Evolutionary conservation across 2,329 filamentous ascomycete genomes (phyloP).

Genomic region (Chalara sp.): DNA sequence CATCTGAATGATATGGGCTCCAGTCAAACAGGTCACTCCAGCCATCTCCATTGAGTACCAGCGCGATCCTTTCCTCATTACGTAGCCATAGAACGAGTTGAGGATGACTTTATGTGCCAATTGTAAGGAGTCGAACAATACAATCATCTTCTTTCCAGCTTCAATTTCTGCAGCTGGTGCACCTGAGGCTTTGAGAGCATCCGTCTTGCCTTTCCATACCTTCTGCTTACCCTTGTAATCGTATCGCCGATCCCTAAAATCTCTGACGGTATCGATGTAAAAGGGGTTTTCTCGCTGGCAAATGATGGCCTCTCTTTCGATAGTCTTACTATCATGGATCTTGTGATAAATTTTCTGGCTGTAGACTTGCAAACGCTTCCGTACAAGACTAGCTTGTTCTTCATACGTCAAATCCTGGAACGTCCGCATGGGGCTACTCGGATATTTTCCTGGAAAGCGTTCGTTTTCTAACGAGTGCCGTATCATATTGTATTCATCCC

Average conservation of each 20-base stretch:
- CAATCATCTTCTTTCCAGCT: conserved; percentile 96
- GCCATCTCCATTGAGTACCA: conserved; percentile 99
- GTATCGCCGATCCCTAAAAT: conserved; percentile 94
- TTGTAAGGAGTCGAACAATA: conserved; percentile 91
- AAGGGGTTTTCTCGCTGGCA: conserved; percentile 98
- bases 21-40: conserved; percentile 93
- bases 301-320: conserved; percentile 92
- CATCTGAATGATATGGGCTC: conserved; percentile 94
- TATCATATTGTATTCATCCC: conserved; percentile 99
- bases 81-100: conserved; percentile 98
- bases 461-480: conserved; percentile 86
- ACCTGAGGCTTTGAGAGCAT: conserved; percentile 74
- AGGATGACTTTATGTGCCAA: conserved; percentile 98
- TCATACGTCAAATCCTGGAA: conserved; percentile 78
- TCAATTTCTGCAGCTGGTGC: conserved; percentile 74
- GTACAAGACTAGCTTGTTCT: conserved; percentile 73
- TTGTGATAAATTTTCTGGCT: conserved; percentile 99
- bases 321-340: conserved; percentile 90
- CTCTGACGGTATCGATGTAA: conserved; percentile 92
- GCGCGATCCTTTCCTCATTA: conserved; percentile 96
- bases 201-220: conserved; percentile 96
- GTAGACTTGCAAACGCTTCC: conserved; percentile 85
- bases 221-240: conserved; percentile 99
- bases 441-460: conserved; percentile 73
- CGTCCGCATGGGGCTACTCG: conserved; percentile 61